A percentile compares a stretch with the other conserved stretches of the same genome.
These are phyloP conservation scores for Umbelopsis sp. DNA, from an alignment of 192 early-diverging fungal genomes.

Conservation along the genomic window DNA sequence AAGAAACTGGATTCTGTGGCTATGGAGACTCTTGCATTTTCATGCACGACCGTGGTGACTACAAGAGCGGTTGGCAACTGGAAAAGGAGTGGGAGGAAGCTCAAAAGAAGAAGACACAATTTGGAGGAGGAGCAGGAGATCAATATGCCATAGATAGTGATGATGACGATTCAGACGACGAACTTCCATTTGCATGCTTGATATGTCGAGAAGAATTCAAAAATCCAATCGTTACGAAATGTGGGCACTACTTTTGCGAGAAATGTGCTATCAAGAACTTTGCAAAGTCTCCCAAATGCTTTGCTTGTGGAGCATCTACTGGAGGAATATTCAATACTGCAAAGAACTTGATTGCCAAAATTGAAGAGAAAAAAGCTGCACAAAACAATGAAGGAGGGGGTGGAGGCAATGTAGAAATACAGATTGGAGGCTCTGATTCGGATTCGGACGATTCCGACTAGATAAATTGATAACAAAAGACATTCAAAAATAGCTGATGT, in stretches of 20 bases:
- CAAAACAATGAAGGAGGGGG: constrained; percentile 36
- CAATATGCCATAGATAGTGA: constrained; percentile 48
- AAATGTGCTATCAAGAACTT: constrained; percentile 86
- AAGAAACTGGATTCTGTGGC: constrained; percentile 93
- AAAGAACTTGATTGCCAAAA: constrained; percentile 68
- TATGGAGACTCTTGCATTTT: constrained; percentile 98
- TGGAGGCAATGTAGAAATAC: constrained; percentile 32
- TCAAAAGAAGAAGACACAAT: constrained; percentile 55
- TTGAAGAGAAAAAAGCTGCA: constrained; percentile 50
- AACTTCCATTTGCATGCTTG: constrained; percentile 93
- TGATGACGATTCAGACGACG: constrained; percentile 68
- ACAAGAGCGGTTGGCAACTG: constrained; percentile 97
- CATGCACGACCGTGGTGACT: constrained; percentile 96
- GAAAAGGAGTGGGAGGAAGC: constrained; percentile 96
- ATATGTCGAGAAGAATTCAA: constrained; percentile 91
- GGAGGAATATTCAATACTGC: constrained; percentile 84
- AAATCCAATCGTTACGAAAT: constrained; percentile 92
- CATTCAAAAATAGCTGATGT: no score
- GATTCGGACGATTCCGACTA: constrained; percentile 37
- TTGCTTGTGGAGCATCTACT: constrained; percentile 84
- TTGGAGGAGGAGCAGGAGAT: constrained; percentile 58
- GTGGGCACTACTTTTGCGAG: constrained; percentile 97
- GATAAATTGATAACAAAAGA: background rate
- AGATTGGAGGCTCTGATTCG: constrained; percentile 25
- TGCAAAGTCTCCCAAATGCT: constrained; percentile 86